phyloP scores from a whole-genome alignment of 208 protist species.

The Herpetomonas tarakana region DNA sequence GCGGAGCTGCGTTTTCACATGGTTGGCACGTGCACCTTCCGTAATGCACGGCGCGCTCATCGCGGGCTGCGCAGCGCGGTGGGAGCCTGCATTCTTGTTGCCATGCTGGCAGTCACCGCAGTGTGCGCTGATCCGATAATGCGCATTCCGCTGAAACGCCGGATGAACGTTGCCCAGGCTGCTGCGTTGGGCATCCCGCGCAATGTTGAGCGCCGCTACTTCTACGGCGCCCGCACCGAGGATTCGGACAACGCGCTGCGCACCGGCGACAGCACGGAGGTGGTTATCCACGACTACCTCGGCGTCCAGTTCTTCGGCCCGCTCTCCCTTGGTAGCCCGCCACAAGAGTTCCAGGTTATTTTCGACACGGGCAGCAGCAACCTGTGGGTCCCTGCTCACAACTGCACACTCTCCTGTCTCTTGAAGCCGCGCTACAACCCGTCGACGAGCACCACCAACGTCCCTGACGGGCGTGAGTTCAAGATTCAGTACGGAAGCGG shows the following conservation, averaged over 20 bases:
- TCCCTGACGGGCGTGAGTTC: conserved; percentile 82
- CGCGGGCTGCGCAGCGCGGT: no score
- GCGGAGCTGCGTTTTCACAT: no score
- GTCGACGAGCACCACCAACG: conserved; percentile 71
- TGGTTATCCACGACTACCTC: conserved; percentile 64
- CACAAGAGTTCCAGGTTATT: conserved; percentile 82
- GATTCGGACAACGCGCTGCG: neutral
- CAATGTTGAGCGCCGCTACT: conserved; percentile 18
- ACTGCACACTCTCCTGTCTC: conserved; percentile 53
- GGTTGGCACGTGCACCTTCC: no score
- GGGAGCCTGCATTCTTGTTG: no score
- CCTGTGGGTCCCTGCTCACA: conserved; percentile 59
- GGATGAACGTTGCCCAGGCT: conserved; percentile 28
- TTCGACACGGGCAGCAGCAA: conserved; percentile 74
- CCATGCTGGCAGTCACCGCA: conserved; percentile 3
- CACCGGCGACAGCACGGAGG: conserved; percentile 15
- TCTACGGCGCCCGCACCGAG: neutral
- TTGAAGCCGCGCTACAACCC: conserved; percentile 82
- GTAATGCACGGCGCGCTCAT: no score
- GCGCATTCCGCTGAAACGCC: conserved; percentile 27
- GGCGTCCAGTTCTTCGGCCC: conserved; percentile 91
- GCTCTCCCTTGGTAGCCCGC: conserved; percentile 87
- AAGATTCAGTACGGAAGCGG: conserved; percentile 94
- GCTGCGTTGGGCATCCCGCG: conserved; percentile 19
- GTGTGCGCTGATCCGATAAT: conserved; percentile 16